Percentiles rank a stretch among this genome's conserved stretches.
Evolutionary conservation across 2,329 filamentous ascomycete species (phyloP).

Genomic region (Arachnomyces sp.): DNA sequence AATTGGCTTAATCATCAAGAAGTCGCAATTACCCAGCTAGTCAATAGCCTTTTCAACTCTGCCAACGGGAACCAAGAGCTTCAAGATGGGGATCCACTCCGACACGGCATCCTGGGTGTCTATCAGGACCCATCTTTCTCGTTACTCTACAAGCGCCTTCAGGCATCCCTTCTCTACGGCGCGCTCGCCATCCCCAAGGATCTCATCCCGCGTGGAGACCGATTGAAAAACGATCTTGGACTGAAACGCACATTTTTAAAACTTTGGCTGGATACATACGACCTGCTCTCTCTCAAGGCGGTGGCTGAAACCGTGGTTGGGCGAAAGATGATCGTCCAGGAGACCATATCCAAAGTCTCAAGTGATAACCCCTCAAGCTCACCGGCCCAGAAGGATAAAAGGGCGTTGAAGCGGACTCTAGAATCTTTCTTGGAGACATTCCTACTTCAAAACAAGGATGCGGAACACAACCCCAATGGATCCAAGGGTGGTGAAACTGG

Average conservation of each 20-base stretch:
- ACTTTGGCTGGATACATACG: slow-evolving; percentile 52
- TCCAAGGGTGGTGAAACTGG: slow-evolving; percentile 30
- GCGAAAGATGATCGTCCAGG: slow-evolving; percentile 36
- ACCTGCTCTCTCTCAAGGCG: slow-evolving; percentile 41
- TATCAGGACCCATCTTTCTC: slow-evolving; percentile 47
- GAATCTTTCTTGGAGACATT: slow-evolving; percentile 50
- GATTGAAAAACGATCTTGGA: slow-evolving; percentile 50
- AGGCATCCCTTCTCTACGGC: slow-evolving; percentile 51
- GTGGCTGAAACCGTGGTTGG: slow-evolving; percentile 53
- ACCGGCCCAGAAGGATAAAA: slow-evolving; percentile 11
- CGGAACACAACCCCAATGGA: slow-evolving; percentile 19
- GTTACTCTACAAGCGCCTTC: slow-evolving; percentile 47
- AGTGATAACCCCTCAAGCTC: not conserved
- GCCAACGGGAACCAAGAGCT: slow-evolving; percentile 13
- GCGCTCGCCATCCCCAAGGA: slow-evolving; percentile 49
- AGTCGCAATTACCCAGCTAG: slow-evolving; percentile 50
- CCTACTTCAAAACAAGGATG: slow-evolving; percentile 51
- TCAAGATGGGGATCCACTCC: slow-evolving; percentile 27
- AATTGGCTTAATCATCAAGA: slow-evolving; percentile 56
- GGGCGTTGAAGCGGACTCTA: slow-evolving; percentile 34
- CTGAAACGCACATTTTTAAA: slow-evolving; percentile 49
- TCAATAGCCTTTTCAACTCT: slow-evolving; percentile 48
- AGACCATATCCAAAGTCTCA: not conserved
- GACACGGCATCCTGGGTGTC: slow-evolving; percentile 42
- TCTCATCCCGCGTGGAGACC: slow-evolving; percentile 35